Evolutionary conservation across 2,329 filamentous ascomycete genomes (phyloP).

Genomic region (Aureobasidium sp.): DNA sequence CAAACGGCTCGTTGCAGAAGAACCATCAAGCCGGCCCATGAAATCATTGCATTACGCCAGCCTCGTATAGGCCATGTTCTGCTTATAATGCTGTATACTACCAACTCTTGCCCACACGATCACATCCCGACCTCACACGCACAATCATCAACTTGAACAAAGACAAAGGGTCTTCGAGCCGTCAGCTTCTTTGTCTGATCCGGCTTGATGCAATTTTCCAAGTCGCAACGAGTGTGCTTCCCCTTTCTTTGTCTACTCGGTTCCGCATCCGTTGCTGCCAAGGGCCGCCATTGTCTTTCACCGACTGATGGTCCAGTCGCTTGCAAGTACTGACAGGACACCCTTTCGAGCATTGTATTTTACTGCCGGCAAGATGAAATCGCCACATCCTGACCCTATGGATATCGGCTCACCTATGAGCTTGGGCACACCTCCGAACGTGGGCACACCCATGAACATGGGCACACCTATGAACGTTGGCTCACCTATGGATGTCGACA

Average conservation of each 20-base stretch:
- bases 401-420: too few relatives aligned
- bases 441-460: too few relatives aligned
- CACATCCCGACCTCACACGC: not conserved
- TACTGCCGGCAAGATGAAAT: not conserved
- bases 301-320: not conserved
- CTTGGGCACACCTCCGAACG: too few relatives aligned
- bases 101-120: too few relatives aligned
- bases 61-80: not conserved
- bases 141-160: not conserved
- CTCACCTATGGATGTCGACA: not conserved
- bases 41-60: not conserved
- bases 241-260: not conserved
- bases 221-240: too few relatives aligned
- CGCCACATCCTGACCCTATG: not conserved
- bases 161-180: not conserved
- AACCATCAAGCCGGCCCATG: too few relatives aligned
- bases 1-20: too few relatives aligned
- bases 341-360: not conserved
- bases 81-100: not conserved
- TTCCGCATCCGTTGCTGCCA: too few relatives aligned
- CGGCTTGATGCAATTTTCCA: too few relatives aligned
- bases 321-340: not conserved
- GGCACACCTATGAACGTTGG: too few relatives aligned
- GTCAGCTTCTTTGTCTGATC: not conserved
- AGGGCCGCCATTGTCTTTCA: too few relatives aligned